Base-by-base conservation (phyloP, 1,284 basidiomycete species). In the Pascua sp. region DNA sequence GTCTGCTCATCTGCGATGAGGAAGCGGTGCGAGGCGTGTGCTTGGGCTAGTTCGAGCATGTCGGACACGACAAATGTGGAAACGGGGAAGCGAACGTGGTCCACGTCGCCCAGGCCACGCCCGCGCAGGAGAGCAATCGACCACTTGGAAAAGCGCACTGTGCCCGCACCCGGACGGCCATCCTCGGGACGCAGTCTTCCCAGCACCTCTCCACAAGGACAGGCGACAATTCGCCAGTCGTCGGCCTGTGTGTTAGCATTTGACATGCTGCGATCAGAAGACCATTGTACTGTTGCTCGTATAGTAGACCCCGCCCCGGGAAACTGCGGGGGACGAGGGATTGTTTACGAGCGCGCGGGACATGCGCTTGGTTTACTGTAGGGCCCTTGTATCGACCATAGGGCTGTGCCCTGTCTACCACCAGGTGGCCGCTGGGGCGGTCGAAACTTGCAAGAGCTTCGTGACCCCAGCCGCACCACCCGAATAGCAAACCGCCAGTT, bases 361-460 rank as follows among this genome's bases (percentile, higher is more conserved):
- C 59, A 58, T 58, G 43, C 49, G 56, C 51, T 50, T 64, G 58
- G 57, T 89, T 32, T 77, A 51, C 78, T 93, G 68, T 92, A 72
- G 90, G 90, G 87, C 87, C 82, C 65, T 88, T 86, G 90, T 91
- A 93, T 92, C 90, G 86, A 87, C 88, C 87, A 81, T 81, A 83
- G 77, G 80, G 58, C 24, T 32, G 24, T 45, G 37, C 32, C 51
- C 51, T 53, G 43, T 32, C 24, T 49, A 18, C 56, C 38, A 15
- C 47, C 8, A 17, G 32, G 24, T 32, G 24, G 24, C 24, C 45
- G 45, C 40, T 16, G 38, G n/a, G n/a, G n/a, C n/a, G 44, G 17
- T 17, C 24, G 41, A 51, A 70, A 74, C 72, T 73, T 68, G 67
- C 70, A 51, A 67, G 70, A 74, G 72, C 59, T 73, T 67, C 60